A percentile compares a stretch with the other conserved stretches of the same genome.
phyloP scores from a whole-genome alignment of 2,329 filamentous ascomycete species.

The Graphiopsis chlorocephala region DNA sequence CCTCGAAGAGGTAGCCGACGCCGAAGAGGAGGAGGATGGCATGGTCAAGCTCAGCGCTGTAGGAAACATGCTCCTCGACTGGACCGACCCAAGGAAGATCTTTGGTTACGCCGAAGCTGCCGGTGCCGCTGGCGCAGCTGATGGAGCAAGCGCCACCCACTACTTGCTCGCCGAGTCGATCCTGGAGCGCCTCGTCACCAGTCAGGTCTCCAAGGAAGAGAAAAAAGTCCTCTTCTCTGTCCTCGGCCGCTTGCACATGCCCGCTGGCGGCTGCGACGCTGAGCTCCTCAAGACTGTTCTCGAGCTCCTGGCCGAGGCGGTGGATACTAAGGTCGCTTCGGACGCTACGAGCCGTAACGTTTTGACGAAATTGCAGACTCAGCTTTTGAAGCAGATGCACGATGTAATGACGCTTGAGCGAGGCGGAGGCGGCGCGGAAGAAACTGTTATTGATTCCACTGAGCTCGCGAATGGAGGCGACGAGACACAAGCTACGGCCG shows the following conservation, averaged over 20 bases:
- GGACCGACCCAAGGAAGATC: conserved; percentile 87
- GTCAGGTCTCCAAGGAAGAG: conserved; percentile 68
- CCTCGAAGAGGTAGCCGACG: conserved; percentile 49
- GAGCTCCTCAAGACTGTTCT: conserved; percentile 40
- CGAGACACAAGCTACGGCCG: conserved; percentile 1
- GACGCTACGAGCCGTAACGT: conserved; percentile 54
- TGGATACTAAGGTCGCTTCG: conserved; percentile 49
- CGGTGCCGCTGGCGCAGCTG: conserved; percentile 19
- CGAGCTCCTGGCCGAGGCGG: conserved; percentile 46
- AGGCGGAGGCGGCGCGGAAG: conserved; percentile 32
- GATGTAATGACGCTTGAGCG: conserved; percentile 35
- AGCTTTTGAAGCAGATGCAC: conserved; percentile 54
- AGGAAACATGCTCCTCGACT: conserved; percentile 81
- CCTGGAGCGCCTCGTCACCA: conserved; percentile 68
- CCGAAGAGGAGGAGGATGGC: conserved; percentile 68
- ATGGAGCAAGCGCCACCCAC: conserved; percentile 55
- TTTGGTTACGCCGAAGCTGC: conserved; percentile 37
- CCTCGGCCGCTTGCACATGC: conserved; percentile 77
- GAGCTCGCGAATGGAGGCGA: conserved; percentile 17
- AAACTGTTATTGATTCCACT: conserved; percentile 30
- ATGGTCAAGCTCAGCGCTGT: conserved; percentile 74
- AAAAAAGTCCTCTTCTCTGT: conserved; percentile 77
- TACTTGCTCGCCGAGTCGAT: conserved; percentile 74
- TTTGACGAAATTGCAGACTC: conserved; percentile 53
- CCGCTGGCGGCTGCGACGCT: conserved; percentile 45